Percentiles rank a stretch among this genome's conserved stretches.
Evolutionary conservation across 805 yeast genomes (phyloP).

Genomic region (Cyberlindnera japonica): DNA sequence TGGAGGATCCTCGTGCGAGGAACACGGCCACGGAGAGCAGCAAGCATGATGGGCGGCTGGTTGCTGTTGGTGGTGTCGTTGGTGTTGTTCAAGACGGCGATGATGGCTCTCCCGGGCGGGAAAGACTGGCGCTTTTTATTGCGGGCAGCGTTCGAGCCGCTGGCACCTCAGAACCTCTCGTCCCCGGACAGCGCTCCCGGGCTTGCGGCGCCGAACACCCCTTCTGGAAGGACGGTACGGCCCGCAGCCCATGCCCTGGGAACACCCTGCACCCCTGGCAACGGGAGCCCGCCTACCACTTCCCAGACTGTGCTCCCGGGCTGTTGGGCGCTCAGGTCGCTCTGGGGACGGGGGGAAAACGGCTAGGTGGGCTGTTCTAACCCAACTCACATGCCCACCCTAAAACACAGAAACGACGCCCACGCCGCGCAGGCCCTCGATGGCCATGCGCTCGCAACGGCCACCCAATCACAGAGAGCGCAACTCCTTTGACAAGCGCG

Average conservation of each 20-base stretch:
- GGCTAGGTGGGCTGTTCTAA: too few species aligned
- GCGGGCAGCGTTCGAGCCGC: too few species aligned
- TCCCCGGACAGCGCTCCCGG: constrained; percentile 6
- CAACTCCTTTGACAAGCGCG: constrained; percentile 6
- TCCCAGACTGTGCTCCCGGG: too few species aligned
- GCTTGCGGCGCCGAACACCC: constrained; percentile 8
- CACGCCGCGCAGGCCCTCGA: too few species aligned
- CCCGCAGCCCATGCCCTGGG: too few species aligned
- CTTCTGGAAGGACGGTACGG: neutral
- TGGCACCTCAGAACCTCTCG: too few species aligned
- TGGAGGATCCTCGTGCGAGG: constrained; percentile 24
- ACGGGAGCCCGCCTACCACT: too few species aligned
- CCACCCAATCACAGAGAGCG: constrained; percentile 6
- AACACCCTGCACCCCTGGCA: too few species aligned
- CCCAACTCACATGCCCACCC: too few species aligned
- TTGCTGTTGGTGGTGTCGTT: neutral
- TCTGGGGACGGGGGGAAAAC: too few species aligned
- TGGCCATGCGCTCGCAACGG: neutral
- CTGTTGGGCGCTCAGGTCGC: too few species aligned
- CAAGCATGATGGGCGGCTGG: constrained; percentile 19
- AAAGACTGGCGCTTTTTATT: neutral
- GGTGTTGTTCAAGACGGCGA: neutral
- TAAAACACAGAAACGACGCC: too few species aligned
- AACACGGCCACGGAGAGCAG: constrained; percentile 24
- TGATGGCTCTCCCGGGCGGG: neutral